Base-by-base conservation (phyloP, 768 basidiomycete species). In the Naganishia vishniacii region DNA sequence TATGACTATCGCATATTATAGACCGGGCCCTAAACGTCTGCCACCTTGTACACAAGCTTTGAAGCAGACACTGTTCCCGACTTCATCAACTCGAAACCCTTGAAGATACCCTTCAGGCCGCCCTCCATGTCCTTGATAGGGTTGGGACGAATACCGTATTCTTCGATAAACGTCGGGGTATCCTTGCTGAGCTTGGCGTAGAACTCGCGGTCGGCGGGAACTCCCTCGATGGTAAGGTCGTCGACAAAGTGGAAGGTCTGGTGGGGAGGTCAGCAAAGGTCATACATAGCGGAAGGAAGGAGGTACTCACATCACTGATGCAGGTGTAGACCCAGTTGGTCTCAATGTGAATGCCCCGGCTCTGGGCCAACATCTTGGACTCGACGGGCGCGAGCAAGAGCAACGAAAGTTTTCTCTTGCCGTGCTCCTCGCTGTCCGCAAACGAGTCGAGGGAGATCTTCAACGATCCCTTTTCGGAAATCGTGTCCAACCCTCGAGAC, bases 61-160 rank as follows among this genome's bases (percentile, higher is more conserved):
- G 62, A 29, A 12, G 48, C 62, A 28, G 62, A 63, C 4, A 63
- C 62, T 49, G 41, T 63, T 7, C 62, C 62, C 11, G 25, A 18
- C 68, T 69, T 72, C 59, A 67, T 56, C 9, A 68, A 34, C 47
- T 70, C 46, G 41, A 70, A 65, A 3, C 71, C 72, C 6, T 65
- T 42, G 1, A 48, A 16, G 48, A 75, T 64, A 23, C 46, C 68
- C 29, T 78, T 76, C 45, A 79, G 67, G n/a, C 76, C 76, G 40
- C 71, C 69, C 29, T 70, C 59, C 41, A 63, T 51, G 62, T 72
- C 20, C 63, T 66, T 67, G 4, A 73, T 59, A 13, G 71, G 74
- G 62, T 71, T 72, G 28, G 71, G 62, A 42, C 64, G 67, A 67
- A 73, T 69, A 2, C 60, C 49, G 64, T 67, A 62, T 31, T 71